phyloP scores from a whole-genome alignment of 2,329 filamentous ascomycete genomes.

The Penicillium sumatraense region DNA sequence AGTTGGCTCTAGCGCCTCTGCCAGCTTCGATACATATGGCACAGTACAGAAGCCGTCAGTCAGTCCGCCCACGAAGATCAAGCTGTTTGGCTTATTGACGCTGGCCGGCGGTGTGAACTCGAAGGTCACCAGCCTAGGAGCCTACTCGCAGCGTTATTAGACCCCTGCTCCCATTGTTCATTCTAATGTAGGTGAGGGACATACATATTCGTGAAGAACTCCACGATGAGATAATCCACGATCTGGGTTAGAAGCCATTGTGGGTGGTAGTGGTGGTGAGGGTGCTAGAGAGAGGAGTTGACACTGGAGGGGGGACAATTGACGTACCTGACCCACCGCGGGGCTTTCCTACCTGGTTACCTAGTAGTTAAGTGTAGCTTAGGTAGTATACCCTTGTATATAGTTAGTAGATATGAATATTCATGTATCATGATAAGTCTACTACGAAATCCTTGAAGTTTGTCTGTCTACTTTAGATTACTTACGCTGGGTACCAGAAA shows the following conservation, averaged over 20 bases:
- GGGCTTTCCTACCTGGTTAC: too few species aligned
- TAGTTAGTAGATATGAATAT: background rate
- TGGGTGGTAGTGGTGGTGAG: background rate
- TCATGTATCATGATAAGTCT: too few species aligned
- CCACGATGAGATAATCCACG: slow-evolving; percentile 31
- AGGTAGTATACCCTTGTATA: background rate
- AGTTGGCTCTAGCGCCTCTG: slow-evolving; percentile 51
- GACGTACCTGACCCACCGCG: slow-evolving; percentile 15
- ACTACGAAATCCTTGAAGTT: too few species aligned
- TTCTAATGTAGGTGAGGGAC: background rate
- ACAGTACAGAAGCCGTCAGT: slow-evolving; percentile 62
- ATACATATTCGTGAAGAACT: slow-evolving; percentile 44
- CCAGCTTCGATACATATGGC: slow-evolving; percentile 57
- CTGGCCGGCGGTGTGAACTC: slow-evolving; percentile 39
- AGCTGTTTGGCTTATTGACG: slow-evolving; percentile 47
- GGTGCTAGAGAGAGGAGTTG: background rate
- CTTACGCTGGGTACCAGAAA: too few species aligned
- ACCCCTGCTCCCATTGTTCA: background rate
- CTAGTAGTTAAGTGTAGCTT: too few species aligned
- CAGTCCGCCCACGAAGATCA: slow-evolving; percentile 65
- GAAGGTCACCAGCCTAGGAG: slow-evolving; percentile 45
- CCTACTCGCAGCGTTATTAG: slow-evolving; percentile 28
- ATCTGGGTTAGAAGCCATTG: slow-evolving; percentile 18
- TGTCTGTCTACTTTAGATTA: too few species aligned
- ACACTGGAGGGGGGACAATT: background rate